A percentile compares a stretch with the other conserved stretches of the same genome.
These are phyloP conservation scores for Calocybe indica DNA, from an alignment of 768 basidiomycete species.

Conservation along the genomic window DNA sequence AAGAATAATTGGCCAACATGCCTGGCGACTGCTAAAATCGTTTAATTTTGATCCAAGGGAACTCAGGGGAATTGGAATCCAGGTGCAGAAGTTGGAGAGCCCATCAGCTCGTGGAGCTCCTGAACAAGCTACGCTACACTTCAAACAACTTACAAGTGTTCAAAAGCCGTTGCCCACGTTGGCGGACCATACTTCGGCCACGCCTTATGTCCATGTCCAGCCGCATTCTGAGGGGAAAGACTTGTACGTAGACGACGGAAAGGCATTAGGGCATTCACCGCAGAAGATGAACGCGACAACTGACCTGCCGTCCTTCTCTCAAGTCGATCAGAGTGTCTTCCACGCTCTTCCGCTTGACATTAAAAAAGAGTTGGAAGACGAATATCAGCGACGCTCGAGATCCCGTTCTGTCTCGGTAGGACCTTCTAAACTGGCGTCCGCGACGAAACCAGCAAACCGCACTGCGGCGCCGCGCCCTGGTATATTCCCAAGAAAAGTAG, in stretches of 20 bases:
- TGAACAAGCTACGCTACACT: conserved; percentile 57
- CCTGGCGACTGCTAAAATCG: conserved; percentile 67
- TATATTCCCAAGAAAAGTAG: conserved; percentile 24
- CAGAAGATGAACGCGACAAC: conserved; percentile 15
- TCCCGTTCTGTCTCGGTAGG: conserved; percentile 29
- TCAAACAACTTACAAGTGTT: conserved; percentile 25
- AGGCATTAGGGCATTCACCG: conserved; percentile 2
- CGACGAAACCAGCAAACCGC: background rate
- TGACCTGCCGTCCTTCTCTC: conserved; percentile 67
- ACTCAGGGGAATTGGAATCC: conserved; percentile 88
- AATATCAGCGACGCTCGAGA: conserved; percentile 56
- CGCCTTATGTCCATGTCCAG: conserved; percentile 11
- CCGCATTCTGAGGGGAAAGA: conserved; percentile 10
- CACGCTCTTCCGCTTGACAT: conserved; percentile 67
- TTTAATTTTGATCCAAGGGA: conserved; percentile 81
- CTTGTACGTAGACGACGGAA: conserved; percentile 2
- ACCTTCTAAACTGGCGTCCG: conserved; percentile 4
- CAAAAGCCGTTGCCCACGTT: conserved; percentile 5
- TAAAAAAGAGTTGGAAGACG: conserved; percentile 59
- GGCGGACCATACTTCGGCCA: conserved; percentile 1
- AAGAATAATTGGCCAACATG: conserved; percentile 65
- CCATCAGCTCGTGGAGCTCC: conserved; percentile 21
- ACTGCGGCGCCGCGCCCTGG: conserved; percentile 13
- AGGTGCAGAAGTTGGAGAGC: conserved; percentile 82
- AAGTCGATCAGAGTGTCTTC: conserved; percentile 67